Evolutionary conservation across 106 monocot genomes (phyloP).

Genomic region (Phalaenopsis aphrodite): DNA sequence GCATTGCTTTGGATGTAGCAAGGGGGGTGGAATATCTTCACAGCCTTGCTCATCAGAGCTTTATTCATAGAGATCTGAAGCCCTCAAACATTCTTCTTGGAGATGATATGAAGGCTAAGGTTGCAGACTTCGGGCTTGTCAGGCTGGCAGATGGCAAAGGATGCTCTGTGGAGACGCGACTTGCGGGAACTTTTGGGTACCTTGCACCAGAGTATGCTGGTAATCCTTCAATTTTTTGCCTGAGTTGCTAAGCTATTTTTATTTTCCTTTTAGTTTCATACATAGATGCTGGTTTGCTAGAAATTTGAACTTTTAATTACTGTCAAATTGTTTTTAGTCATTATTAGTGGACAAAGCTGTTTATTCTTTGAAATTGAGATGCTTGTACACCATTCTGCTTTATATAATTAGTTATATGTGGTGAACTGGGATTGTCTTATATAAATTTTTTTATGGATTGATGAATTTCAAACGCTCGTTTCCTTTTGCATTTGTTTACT

Average conservation of each 20-base stretch:
- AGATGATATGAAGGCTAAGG: constrained; percentile 48
- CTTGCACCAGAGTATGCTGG: constrained; percentile 57
- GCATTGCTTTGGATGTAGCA: constrained; percentile 43
- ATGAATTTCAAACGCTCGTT: background rate
- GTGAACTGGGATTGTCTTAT: background rate
- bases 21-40: constrained; percentile 44
- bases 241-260: background rate
- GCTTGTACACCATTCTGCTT: background rate
- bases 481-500: background rate
- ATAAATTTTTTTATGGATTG: background rate
- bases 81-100: constrained; percentile 42
- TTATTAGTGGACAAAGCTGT: background rate
- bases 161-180: constrained; percentile 32
- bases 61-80: constrained; percentile 47
- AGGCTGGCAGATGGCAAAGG: constrained; percentile 34
- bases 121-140: constrained; percentile 42
- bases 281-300: background rate
- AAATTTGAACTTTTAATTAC: background rate
- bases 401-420: background rate
- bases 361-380: background rate
- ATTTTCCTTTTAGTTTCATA: background rate
- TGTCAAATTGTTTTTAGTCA: background rate
- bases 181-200: constrained; percentile 45
- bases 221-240: constrained; percentile 8
- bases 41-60: constrained; percentile 37